Evolutionary conservation across 768 basidiomycete genomes (phyloP).

Genomic region (Pleurotus giganteus): DNA sequence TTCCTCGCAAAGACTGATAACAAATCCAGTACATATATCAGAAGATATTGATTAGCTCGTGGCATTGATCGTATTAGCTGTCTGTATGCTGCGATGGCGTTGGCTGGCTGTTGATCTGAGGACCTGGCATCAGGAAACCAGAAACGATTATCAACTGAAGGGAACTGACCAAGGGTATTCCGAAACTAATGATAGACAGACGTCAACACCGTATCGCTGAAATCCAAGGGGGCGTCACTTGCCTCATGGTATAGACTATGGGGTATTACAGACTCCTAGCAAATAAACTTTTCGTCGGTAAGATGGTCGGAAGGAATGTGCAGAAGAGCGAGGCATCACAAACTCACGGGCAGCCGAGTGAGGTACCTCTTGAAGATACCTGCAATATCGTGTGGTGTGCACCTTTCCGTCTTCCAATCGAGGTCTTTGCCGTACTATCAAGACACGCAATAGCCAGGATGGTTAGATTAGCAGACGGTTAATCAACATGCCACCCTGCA

Average conservation of each 20-base stretch:
- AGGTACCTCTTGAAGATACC: slow-evolving; percentile 95
- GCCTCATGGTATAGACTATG: slow-evolving; percentile 85
- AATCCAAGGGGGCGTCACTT: too few species aligned
- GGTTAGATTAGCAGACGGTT: background rate
- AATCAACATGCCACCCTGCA: background rate
- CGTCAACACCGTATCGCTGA: too few species aligned
- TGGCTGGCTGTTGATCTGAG: slow-evolving; percentile 63
- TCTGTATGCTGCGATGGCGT: slow-evolving; percentile 79
- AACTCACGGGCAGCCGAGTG: slow-evolving; percentile 93
- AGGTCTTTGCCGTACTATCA: slow-evolving; percentile 92
- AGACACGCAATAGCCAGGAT: too few species aligned
- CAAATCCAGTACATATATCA: slow-evolving; percentile 94
- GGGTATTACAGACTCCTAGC: slow-evolving; percentile 92
- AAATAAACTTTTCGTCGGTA: slow-evolving; percentile 6
- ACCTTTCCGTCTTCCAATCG: slow-evolving; percentile 86
- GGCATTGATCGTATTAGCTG: slow-evolving; percentile 83
- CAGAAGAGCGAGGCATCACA: slow-evolving; percentile 2
- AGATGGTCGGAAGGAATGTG: slow-evolving; percentile 11
- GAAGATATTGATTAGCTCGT: slow-evolving; percentile 88
- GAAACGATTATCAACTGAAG: background rate
- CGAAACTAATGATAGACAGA: slow-evolving; percentile 59
- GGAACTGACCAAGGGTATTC: slow-evolving; percentile 64
- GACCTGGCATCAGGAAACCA: slow-evolving; percentile 10
- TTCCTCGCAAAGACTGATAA: slow-evolving; percentile 93
- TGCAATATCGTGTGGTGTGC: slow-evolving; percentile 95